Conservation (phyloP, 371 early-diverging fungal species). For the Mucor racemosus region DNA sequence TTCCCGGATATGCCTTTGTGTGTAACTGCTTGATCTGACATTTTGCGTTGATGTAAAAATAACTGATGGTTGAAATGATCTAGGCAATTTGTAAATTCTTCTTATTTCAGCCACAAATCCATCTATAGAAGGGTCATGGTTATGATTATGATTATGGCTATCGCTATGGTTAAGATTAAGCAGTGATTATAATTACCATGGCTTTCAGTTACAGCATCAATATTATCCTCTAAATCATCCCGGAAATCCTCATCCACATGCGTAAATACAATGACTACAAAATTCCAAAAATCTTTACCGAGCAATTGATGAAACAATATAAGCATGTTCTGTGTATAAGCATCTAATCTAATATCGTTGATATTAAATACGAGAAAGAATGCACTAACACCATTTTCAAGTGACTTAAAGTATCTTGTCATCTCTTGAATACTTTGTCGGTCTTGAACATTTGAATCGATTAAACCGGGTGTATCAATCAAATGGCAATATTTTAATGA, state of each 20-base stretch:
- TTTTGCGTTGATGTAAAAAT: conserved; percentile 60
- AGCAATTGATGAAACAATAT: conserved; percentile 59
- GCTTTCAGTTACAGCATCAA: conserved; percentile 59
- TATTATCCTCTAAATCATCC: conserved; percentile 62
- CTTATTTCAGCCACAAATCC: conserved; percentile 58
- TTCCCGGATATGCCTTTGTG: conserved; percentile 58
- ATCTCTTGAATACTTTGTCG: conserved; percentile 58
- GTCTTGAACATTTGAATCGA: conserved; percentile 58
- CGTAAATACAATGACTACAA: conserved; percentile 65
- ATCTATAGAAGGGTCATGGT: conserved; percentile 21
- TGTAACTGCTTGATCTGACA: conserved; percentile 53
- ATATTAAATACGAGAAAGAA: conserved; percentile 66
- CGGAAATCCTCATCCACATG: conserved; percentile 64
- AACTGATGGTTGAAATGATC: conserved; percentile 54
- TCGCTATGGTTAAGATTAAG: neutral
- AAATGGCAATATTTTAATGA: conserved; percentile 37
- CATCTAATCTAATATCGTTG: conserved; percentile 60
- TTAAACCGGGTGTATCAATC: conserved; percentile 61
- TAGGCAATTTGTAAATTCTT: conserved; percentile 44
- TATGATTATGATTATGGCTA: no score
- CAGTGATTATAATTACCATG: conserved; percentile 25
- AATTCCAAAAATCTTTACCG: conserved; percentile 67
- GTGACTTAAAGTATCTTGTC: conserved; percentile 60
- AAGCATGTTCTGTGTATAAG: conserved; percentile 67
- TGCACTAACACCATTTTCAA: conserved; percentile 64